Percentiles rank a stretch among this genome's conserved stretches.
Conservation (phyloP, 2,329 filamentous ascomycete genomes). For the Fusarium xylarioides region DNA sequence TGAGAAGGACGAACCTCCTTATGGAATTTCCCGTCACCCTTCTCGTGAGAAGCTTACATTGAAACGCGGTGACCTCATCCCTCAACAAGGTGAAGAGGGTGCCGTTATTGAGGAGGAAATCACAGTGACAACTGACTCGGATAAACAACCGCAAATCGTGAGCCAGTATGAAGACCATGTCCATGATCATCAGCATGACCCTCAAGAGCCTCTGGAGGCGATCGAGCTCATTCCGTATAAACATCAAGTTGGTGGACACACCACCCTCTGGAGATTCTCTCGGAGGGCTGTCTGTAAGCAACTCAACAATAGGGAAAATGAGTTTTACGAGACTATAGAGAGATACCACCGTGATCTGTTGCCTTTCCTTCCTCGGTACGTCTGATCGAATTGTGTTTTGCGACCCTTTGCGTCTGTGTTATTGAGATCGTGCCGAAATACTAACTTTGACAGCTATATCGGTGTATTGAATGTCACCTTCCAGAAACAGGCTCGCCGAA, state of each 20-base stretch:
- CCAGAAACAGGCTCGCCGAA: constrained; percentile 79
- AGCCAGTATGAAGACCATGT: constrained; percentile 58
- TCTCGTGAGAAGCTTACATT: constrained; percentile 45
- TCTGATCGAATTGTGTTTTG: constrained; percentile 21
- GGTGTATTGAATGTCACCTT: constrained; percentile 97
- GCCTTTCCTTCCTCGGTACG: constrained; percentile 86
- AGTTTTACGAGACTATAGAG: constrained; percentile 98
- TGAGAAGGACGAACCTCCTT: constrained; percentile 34
- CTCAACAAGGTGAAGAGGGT: constrained; percentile 51
- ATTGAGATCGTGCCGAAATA: neutral
- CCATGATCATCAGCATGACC: constrained; percentile 60
- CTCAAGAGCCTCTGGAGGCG: constrained; percentile 77
- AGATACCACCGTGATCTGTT: constrained; percentile 88
- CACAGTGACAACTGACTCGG: constrained; percentile 48
- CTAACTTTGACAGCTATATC: constrained; percentile 76
- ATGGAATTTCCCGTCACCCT: constrained; percentile 38
- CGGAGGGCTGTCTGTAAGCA: constrained; percentile 96
- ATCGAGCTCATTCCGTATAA: constrained; percentile 97
- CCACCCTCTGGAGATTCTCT: constrained; percentile 95
- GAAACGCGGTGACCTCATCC: constrained; percentile 45
- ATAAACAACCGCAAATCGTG: constrained; percentile 50
- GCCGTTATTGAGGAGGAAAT: constrained; percentile 53
- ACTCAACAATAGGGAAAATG: constrained; percentile 96
- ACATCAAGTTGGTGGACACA: constrained; percentile 97
- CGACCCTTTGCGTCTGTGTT: neutral